Evolutionary conservation across 768 basidiomycete species (phyloP).

Genomic region (Auriscalpium vulgare): DNA sequence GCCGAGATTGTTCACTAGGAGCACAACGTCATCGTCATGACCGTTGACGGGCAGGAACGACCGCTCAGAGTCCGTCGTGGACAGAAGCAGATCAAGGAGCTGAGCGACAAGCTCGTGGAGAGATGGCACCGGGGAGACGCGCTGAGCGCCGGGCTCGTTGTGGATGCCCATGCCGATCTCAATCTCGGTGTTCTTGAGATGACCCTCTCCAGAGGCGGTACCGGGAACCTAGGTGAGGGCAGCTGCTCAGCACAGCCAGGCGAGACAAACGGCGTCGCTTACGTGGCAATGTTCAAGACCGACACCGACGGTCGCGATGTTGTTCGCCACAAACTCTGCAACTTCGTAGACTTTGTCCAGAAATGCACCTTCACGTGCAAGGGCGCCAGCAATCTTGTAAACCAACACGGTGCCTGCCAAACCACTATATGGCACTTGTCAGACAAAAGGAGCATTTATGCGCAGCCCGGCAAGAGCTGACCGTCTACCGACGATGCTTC

Average conservation of each 20-base stretch:
- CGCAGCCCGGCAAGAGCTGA: slow-evolving; percentile 14
- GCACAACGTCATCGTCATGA: slow-evolving; percentile 60
- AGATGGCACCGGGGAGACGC: slow-evolving; percentile 63
- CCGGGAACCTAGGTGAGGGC: slow-evolving; percentile 56
- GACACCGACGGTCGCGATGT: slow-evolving; percentile 75
- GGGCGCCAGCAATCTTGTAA: slow-evolving; percentile 86
- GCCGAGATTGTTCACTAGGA: slow-evolving; percentile 85
- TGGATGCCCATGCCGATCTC: slow-evolving; percentile 92
- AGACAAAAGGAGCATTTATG: not conserved
- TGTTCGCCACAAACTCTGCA: slow-evolving; percentile 58
- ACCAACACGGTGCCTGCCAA: slow-evolving; percentile 76
- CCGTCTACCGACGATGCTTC: slow-evolving; percentile 81
- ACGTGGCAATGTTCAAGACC: slow-evolving; percentile 89
- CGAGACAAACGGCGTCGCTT: slow-evolving; percentile 9
- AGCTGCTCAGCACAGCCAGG: not conserved
- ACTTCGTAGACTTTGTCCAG: slow-evolving; percentile 62
- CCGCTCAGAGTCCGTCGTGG: slow-evolving; percentile 67
- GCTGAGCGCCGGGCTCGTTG: slow-evolving; percentile 74
- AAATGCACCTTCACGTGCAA: slow-evolving; percentile 57
- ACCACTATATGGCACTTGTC: slow-evolving; percentile 39
- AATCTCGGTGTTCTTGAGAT: slow-evolving; percentile 55
- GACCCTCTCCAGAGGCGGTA: slow-evolving; percentile 48
- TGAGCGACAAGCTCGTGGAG: slow-evolving; percentile 61
- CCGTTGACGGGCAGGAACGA: slow-evolving; percentile 67
- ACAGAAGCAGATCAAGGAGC: slow-evolving; percentile 62